A percentile compares a stretch with the other conserved stretches of the same genome.
phyloP scores from a whole-genome alignment of 192 early-diverging fungal species.

The Podochytrium sp. region DNA sequence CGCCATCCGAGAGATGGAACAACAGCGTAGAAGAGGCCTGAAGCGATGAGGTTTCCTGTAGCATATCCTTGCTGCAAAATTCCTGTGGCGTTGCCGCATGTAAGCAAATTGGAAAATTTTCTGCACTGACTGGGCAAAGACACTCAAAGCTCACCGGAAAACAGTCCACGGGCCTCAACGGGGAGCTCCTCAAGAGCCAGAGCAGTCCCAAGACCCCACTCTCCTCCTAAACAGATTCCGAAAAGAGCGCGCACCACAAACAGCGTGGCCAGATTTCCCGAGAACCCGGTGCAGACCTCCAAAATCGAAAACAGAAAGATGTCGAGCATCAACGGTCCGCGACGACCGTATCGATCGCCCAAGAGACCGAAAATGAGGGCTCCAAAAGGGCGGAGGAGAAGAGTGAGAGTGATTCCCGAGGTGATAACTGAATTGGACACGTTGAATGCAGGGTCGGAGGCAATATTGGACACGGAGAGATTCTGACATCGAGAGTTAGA shows the following conservation, averaged over 20 bases:
- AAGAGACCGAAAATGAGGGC: slow-evolving; percentile 73
- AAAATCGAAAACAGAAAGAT: slow-evolving; percentile 63
- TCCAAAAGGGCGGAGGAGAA: slow-evolving; percentile 74
- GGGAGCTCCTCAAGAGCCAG: slow-evolving; percentile 76
- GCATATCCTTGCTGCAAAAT: slow-evolving; percentile 78
- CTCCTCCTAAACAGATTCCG: slow-evolving; percentile 75
- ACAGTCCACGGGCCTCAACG: slow-evolving; percentile 68
- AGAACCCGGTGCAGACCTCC: slow-evolving; percentile 69
- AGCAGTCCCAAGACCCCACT: slow-evolving; percentile 74
- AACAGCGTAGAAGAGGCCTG: slow-evolving; percentile 61
- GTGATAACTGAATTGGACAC: slow-evolving; percentile 60
- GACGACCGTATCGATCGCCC: slow-evolving; percentile 70
- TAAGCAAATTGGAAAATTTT: too few species aligned
- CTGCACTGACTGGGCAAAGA: neutral
- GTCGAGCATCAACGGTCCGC: slow-evolving; percentile 70
- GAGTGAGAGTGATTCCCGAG: slow-evolving; percentile 67
- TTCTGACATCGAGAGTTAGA: neutral
- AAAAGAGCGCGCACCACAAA: slow-evolving; percentile 63
- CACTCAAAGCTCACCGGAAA: slow-evolving; percentile 42
- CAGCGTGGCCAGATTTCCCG: slow-evolving; percentile 63
- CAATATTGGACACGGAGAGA: neutral
- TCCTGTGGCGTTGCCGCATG: too few species aligned
- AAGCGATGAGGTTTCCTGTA: slow-evolving; percentile 67
- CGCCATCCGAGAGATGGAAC: slow-evolving; percentile 66
- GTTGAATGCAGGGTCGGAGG: slow-evolving; percentile 57